Evolutionary conservation across 129 eudicot species (phyloP).

Genomic region (Apium graveolens): DNA sequence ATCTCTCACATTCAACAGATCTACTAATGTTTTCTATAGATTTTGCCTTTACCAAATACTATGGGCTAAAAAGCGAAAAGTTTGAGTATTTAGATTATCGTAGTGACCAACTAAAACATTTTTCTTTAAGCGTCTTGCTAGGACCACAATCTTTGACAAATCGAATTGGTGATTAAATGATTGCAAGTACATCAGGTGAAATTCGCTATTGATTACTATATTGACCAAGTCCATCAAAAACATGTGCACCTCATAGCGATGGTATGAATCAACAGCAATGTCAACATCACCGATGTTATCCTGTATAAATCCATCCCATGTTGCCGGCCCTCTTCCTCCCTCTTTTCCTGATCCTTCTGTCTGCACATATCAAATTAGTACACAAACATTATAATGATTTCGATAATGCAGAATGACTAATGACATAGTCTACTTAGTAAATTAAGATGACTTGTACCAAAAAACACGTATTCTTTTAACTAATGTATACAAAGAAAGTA

Average conservation of each 20-base stretch:
- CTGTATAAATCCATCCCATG: constrained; percentile 14
- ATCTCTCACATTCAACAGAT: too few species aligned
- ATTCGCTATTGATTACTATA: background rate
- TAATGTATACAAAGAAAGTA: background rate
- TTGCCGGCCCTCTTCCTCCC: constrained; percentile 17
- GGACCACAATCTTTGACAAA: background rate
- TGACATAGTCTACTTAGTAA: too few species aligned
- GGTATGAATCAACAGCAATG: constrained; percentile 16
- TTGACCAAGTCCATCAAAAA: background rate
- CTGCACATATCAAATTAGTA: background rate
- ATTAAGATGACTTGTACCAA: background rate
- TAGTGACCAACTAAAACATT: background rate
- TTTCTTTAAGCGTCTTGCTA: too few species aligned
- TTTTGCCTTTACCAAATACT: too few species aligned
- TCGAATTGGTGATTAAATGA: background rate
- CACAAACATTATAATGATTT: background rate
- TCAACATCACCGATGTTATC: constrained; percentile 5
- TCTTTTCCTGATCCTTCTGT: constrained; percentile 12
- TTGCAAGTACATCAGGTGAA: background rate
- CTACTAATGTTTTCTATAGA: background rate
- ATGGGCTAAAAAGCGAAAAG: too few species aligned
- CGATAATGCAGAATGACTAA: background rate
- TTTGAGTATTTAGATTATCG: too few species aligned
- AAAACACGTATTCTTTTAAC: too few species aligned
- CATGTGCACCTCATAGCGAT: constrained; percentile 7